Conservation (phyloP, 495 filamentous ascomycete species). For the Coniosporium apollinis region DNA sequence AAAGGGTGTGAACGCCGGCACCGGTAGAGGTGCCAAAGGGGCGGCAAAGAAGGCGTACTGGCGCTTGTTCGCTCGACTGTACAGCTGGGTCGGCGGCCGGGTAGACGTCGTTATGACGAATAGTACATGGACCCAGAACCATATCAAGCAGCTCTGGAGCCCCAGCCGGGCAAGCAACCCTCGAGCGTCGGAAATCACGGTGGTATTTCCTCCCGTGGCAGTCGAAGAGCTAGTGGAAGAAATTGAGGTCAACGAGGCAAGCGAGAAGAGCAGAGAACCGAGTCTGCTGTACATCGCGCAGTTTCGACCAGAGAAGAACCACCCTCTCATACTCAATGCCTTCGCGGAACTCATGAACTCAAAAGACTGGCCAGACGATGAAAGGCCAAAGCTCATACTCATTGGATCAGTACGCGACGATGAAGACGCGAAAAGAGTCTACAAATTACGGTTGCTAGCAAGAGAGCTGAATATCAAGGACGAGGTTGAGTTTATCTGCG, state of each 20-base stretch:
- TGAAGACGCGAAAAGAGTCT: conserved; percentile 72
- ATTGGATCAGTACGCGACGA: conserved; percentile 76
- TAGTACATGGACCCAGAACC: conserved; percentile 78
- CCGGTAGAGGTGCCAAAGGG: conserved; percentile 52
- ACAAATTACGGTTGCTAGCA: conserved; percentile 72
- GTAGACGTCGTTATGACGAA: conserved; percentile 95
- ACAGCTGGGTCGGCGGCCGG: conserved; percentile 60
- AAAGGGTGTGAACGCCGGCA: conserved; percentile 70
- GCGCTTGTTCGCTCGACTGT: conserved; percentile 64
- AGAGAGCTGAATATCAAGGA: conserved; percentile 78
- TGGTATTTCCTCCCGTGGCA: conserved; percentile 84
- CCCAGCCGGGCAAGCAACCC: conserved; percentile 23
- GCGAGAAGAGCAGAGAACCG: conserved; percentile 48
- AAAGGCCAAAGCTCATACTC: conserved; percentile 49
- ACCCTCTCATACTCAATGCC: conserved; percentile 62
- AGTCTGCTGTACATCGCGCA: conserved; percentile 84
- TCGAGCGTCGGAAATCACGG: conserved; percentile 38
- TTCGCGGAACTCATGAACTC: conserved; percentile 52
- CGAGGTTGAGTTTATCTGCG: conserved; percentile 67
- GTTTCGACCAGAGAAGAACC: conserved; percentile 95
- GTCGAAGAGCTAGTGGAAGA: conserved; percentile 61
- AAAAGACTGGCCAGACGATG: conserved; percentile 13
- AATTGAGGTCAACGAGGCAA: conserved; percentile 48
- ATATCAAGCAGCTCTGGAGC: conserved; percentile 73
- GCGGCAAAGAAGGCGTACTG: conserved; percentile 63